Percentiles rank a stretch among this genome's conserved stretches.
Evolutionary conservation across 176 grass and related monocot species (phyloP).

Genomic region (Areca catechu): DNA sequence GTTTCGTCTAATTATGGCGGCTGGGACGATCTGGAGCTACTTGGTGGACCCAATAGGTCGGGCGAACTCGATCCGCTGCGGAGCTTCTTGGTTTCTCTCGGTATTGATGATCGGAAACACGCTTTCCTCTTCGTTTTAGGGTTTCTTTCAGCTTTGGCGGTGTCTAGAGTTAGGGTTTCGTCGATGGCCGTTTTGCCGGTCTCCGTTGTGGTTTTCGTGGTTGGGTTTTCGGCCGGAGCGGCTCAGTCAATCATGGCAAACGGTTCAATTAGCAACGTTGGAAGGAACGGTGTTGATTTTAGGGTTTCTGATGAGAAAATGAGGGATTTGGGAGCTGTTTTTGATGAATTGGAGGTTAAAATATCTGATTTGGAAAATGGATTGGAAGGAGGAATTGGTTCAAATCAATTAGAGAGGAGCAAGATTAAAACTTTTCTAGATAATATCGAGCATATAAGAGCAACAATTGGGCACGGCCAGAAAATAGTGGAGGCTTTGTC

Average conservation of each 20-base stretch:
- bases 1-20: conserved; percentile 36
- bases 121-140: conserved; percentile 32
- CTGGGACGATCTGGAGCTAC: conserved; percentile 57
- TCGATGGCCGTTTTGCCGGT: conserved; percentile 40
- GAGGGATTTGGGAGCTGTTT: conserved; percentile 24
- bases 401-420: conserved; percentile 13
- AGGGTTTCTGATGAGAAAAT: conserved; percentile 20
- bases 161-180: conserved; percentile 46
- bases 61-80: conserved; percentile 15
- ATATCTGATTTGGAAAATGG: conserved; percentile 30
- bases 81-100: conserved; percentile 24
- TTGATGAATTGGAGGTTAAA: conserved; percentile 51
- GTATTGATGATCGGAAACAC: conserved; percentile 24
- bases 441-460: conserved; percentile 32
- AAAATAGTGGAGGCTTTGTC: conserved; percentile 1
- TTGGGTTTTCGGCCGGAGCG: conserved; percentile 38
- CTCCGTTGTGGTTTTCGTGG: conserved; percentile 38
- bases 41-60: neutral
- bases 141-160: conserved; percentile 31
- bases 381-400: conserved; percentile 16
- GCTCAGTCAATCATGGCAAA: neutral
- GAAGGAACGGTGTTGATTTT: conserved; percentile 1
- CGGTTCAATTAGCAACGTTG: neutral
- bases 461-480: conserved; percentile 30
- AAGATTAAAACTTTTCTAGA: conserved; percentile 22